Percentiles rank a stretch among this genome's conserved stretches.
phyloP scores from a whole-genome alignment of 176 grass and related monocot genomes.

The Melocanna baccifera region DNA sequence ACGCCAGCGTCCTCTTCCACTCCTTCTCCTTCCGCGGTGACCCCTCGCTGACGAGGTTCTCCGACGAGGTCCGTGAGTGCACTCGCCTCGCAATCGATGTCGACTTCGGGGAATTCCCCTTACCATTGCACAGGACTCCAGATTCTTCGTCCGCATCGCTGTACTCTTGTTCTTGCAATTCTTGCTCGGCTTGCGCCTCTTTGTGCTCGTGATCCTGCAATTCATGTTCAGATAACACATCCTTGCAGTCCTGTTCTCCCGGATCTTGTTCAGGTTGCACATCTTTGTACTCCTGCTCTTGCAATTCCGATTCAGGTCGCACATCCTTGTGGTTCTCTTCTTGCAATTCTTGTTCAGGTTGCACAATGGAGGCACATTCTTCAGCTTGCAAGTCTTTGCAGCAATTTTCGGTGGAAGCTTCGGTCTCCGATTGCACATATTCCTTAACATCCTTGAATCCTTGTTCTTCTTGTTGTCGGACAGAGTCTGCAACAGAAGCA shows the following conservation, averaged over 20 bases:
- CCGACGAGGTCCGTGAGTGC: slow-evolving; percentile 44
- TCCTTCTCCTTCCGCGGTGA: slow-evolving; percentile 62
- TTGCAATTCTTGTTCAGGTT: not conserved
- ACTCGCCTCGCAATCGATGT: slow-evolving; percentile 40
- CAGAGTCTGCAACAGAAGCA: not conserved
- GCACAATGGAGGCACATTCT: too few relatives aligned
- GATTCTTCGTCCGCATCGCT: not conserved
- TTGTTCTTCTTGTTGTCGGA: not conserved
- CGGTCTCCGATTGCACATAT: not conserved
- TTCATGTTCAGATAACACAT: not conserved
- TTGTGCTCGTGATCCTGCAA: not conserved
- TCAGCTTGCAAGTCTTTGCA: not conserved
- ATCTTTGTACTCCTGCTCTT: not conserved
- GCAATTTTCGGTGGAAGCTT: not conserved
- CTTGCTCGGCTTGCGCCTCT: not conserved
- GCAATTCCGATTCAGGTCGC: not conserved
- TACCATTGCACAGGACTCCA: slow-evolving; percentile 9
- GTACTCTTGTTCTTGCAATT: not conserved
- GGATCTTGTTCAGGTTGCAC: not conserved
- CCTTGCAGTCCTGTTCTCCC: not conserved
- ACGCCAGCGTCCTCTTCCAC: slow-evolving; percentile 92
- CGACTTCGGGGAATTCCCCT: slow-evolving; percentile 35
- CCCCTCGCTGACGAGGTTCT: slow-evolving; percentile 47
- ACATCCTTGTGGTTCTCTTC: not conserved
- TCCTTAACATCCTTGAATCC: slow-evolving; percentile 32